phyloP scores from a whole-genome alignment of 2,329 filamentous ascomycete genomes.

The Diplodia sapinea region DNA sequence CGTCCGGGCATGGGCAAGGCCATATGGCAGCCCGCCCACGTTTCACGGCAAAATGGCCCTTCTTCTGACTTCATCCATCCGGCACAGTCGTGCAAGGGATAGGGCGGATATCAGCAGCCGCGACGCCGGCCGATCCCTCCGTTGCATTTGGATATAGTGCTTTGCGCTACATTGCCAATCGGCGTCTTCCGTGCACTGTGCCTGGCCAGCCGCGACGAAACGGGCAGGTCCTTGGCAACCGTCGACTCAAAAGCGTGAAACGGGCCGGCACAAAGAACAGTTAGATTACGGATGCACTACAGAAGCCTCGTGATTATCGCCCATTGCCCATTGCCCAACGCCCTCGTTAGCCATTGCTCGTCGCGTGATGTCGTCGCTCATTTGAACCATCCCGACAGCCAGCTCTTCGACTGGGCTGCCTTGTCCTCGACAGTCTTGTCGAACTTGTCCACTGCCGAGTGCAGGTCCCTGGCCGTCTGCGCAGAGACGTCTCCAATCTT shows the following conservation, averaged over 20 bases:
- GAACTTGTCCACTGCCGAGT: constrained; percentile 71
- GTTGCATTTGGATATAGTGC: constrained; percentile 2
- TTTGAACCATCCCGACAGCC: constrained; percentile 80
- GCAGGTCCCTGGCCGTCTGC: constrained; percentile 63
- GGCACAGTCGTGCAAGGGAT: constrained; percentile 26
- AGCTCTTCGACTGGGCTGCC: constrained; percentile 81
- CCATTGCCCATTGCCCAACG: constrained; percentile 1
- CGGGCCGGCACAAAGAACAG: background rate
- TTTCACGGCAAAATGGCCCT: constrained; percentile 18
- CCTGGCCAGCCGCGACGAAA: constrained; percentile 4
- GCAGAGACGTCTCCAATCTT: constrained; percentile 67
- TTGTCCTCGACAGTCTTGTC: constrained; percentile 82
- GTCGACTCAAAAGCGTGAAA: constrained; percentile 20
- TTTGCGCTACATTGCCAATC: background rate
- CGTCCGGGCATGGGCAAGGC: background rate
- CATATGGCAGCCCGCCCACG: background rate
- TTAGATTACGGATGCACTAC: constrained; percentile 9
- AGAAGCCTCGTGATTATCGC: background rate
- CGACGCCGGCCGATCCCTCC: constrained; percentile 19
- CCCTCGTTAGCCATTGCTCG: constrained; percentile 20
- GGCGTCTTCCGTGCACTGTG: constrained; percentile 7
- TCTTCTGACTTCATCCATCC: constrained; percentile 10
- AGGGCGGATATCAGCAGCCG: background rate
- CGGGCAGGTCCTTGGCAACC: constrained; percentile 21
- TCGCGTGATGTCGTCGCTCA: constrained; percentile 14